These are phyloP conservation scores for Globisporangium abappressorium DNA, from an alignment of 352 stramenopile genomes.

Conservation along the genomic window DNA sequence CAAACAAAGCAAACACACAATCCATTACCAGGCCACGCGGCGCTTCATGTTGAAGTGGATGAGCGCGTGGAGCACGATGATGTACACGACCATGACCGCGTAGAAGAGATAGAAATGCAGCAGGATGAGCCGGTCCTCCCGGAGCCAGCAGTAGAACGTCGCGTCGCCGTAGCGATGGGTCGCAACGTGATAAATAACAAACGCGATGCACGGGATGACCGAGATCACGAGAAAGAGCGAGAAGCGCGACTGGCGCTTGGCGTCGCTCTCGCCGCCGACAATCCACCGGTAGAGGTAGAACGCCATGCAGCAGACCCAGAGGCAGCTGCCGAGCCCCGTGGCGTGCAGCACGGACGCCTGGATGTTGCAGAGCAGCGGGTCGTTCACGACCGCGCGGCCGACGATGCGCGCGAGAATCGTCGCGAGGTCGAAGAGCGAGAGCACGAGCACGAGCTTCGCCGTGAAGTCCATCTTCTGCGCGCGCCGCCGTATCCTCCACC, in stretches of 20 bases:
- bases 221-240: slow-evolving; percentile 47
- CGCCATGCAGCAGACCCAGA: slow-evolving; percentile 77
- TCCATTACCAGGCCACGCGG: slow-evolving; percentile 42
- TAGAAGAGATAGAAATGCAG: slow-evolving; percentile 80
- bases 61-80: slow-evolving; percentile 59
- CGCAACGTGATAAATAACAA: slow-evolving; percentile 60
- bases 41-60: slow-evolving; percentile 69
- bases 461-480: slow-evolving; percentile 57
- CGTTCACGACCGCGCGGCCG: slow-evolving; percentile 42
- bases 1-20: neutral
- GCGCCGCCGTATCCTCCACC: slow-evolving; percentile 11
- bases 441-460: slow-evolving; percentile 63
- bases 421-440: slow-evolving; percentile 67
- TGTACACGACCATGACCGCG: slow-evolving; percentile 63
- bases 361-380: slow-evolving; percentile 41
- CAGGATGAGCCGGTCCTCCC: slow-evolving; percentile 61
- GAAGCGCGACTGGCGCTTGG: slow-evolving; percentile 58
- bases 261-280: slow-evolving; percentile 63
- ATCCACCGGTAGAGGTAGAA: slow-evolving; percentile 85
- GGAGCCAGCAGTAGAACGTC: slow-evolving; percentile 84
- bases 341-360: slow-evolving; percentile 63
- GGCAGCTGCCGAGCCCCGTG: slow-evolving; percentile 49
- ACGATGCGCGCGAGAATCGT: slow-evolving; percentile 52
- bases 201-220: slow-evolving; percentile 43
- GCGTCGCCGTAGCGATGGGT: slow-evolving; percentile 67